These are phyloP conservation scores for Pterocarpus macrocarpus DNA, from an alignment of 306 rosid genomes.

Conservation along the genomic window DNA sequence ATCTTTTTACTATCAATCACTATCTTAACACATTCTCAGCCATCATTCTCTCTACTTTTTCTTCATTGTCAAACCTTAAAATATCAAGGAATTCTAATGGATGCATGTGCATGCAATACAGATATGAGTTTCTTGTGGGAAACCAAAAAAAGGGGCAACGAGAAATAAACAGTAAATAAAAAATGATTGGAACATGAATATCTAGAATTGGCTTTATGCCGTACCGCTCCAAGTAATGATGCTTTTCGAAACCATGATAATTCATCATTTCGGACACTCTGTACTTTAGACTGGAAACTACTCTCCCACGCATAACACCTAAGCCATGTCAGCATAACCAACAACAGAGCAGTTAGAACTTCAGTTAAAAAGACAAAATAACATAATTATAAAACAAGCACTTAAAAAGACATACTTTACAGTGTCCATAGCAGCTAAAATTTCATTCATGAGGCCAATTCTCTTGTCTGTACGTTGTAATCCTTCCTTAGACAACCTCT, in stretches of 20 bases:
- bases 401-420: constrained; percentile 74
- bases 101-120: constrained; percentile 4
- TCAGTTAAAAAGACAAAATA: neutral
- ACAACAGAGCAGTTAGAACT: constrained; percentile 44
- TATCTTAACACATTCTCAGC: neutral
- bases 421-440: constrained; percentile 97
- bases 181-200: constrained; percentile 25
- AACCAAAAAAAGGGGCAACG: constrained; percentile 14
- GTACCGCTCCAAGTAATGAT: constrained; percentile 89
- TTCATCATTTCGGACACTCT: constrained; percentile 74
- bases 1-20: neutral
- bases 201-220: constrained; percentile 40
- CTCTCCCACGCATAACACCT: constrained; percentile 99
- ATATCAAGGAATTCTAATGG: neutral
- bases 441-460: constrained; percentile 97
- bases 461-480: constrained; percentile 95
- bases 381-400: constrained; percentile 10
- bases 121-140: constrained; percentile 7
- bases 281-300: constrained; percentile 90
- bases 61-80: too few relatives aligned
- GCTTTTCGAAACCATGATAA: constrained; percentile 89
- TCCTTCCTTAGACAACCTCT: constrained; percentile 84
- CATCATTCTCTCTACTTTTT: neutral
- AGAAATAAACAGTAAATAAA: constrained; percentile 29
- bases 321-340: constrained; percentile 55